Evolutionary conservation across 257 asterid species (phyloP).

Genomic region (Gardenia jasminoides): DNA sequence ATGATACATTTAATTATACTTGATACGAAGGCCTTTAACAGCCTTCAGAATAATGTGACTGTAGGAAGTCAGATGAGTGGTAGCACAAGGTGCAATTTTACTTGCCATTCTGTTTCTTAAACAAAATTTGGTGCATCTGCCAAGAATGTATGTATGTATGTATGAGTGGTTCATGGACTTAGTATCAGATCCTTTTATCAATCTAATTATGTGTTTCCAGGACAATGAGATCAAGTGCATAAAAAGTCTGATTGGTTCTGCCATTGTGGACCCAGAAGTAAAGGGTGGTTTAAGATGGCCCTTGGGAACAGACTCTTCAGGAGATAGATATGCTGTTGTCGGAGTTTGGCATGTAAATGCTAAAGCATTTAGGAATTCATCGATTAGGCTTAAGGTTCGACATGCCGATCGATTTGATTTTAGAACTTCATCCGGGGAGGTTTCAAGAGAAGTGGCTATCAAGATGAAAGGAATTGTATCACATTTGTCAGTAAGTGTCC

Average conservation of each 20-base stretch:
- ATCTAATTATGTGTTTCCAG: constrained; percentile 26
- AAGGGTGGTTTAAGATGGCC: constrained; percentile 59
- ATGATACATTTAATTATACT: no score
- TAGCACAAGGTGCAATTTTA: background rate
- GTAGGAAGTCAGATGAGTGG: background rate
- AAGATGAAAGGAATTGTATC: constrained; percentile 37
- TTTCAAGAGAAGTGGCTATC: constrained; percentile 38
- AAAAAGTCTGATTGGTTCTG: constrained; percentile 35
- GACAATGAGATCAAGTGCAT: constrained; percentile 41
- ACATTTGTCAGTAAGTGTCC: constrained; percentile 33
- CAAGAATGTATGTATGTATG: background rate
- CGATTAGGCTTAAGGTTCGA: constrained; percentile 41
- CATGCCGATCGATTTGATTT: constrained; percentile 53
- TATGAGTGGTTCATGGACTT: background rate
- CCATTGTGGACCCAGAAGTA: constrained; percentile 38
- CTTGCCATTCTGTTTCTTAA: background rate
- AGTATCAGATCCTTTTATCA: background rate
- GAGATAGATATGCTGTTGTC: constrained; percentile 36
- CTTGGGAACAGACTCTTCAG: constrained; percentile 40
- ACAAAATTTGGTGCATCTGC: background rate
- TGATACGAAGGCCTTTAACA: no score
- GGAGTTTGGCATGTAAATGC: constrained; percentile 43
- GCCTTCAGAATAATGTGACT: background rate
- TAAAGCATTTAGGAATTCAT: constrained; percentile 33
- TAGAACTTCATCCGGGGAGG: constrained; percentile 45